Percentiles rank a stretch among this genome's conserved stretches.
These are phyloP conservation scores for Kalmanozyma brasiliensis DNA, from an alignment of 1,284 basidiomycete genomes.

Conservation along the genomic window DNA sequence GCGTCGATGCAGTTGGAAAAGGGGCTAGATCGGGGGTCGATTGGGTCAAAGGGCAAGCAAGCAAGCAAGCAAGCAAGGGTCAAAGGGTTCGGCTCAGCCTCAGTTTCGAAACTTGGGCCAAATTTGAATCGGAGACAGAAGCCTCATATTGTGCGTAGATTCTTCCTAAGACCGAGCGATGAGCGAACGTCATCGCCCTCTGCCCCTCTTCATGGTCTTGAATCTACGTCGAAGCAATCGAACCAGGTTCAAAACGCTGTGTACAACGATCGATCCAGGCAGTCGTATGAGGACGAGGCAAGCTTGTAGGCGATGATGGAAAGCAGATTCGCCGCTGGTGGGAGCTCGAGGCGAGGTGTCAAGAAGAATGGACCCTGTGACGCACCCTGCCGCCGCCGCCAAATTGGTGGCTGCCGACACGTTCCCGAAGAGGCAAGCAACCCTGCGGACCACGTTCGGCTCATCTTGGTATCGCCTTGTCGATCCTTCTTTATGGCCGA, in stretches of 20 bases:
- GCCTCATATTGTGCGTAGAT: too few relatives aligned
- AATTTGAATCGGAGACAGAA: not conserved
- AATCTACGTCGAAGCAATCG: too few relatives aligned
- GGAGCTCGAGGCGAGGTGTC: not conserved
- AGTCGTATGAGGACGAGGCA: too few relatives aligned
- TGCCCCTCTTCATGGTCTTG: too few relatives aligned
- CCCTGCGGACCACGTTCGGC: not conserved
- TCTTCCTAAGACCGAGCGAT: not conserved
- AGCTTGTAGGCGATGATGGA: too few relatives aligned
- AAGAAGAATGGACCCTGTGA: constrained; percentile 4
- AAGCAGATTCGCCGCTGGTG: too few relatives aligned
- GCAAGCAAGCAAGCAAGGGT: not conserved
- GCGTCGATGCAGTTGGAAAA: not conserved
- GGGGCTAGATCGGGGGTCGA: constrained; percentile 11
- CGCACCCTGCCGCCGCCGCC: not conserved
- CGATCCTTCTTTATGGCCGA: not conserved
- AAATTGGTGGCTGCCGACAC: not conserved
- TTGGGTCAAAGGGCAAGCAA: not conserved
- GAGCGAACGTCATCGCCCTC: not conserved
- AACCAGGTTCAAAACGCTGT: too few relatives aligned
- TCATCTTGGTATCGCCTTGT: not conserved
- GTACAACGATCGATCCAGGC: too few relatives aligned
- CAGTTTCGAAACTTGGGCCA: not conserved
- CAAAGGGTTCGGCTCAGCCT: not conserved
- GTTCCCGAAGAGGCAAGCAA: not conserved